phyloP scores from a whole-genome alignment of 2,329 filamentous ascomycete species.

The Xylaria sp. region DNA sequence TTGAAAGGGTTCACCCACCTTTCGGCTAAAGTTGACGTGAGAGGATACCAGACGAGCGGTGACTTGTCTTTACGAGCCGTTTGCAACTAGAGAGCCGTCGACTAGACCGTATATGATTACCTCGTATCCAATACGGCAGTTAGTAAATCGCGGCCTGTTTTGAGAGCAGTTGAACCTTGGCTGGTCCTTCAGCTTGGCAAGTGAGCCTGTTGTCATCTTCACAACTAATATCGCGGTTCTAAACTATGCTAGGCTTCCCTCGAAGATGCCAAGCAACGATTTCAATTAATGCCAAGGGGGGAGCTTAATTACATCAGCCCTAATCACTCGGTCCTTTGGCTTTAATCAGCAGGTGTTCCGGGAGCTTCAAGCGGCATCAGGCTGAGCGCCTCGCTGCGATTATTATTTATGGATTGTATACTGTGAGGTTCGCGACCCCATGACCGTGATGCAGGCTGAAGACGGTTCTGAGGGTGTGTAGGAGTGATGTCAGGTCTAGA shows the following conservation, averaged over 20 bases:
- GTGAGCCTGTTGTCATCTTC: not conserved
- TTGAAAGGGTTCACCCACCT: not conserved
- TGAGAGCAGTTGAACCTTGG: not conserved
- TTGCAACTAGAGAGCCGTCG: not conserved
- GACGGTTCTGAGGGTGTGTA: not conserved
- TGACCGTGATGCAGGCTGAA: not conserved
- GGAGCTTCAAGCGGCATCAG: not conserved
- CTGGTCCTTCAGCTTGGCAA: not conserved
- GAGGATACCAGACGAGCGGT: not conserved
- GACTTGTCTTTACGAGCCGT: not conserved
- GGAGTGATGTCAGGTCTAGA: constrained; percentile 13
- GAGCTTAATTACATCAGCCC: constrained; percentile 1
- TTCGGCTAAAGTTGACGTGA: not conserved
- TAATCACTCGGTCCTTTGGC: not conserved
- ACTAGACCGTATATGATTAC: not conserved
- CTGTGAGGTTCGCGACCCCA: not conserved
- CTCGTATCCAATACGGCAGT: not conserved
- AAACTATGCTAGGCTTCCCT: not conserved
- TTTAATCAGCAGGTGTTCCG: not conserved
- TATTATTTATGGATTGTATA: not conserved
- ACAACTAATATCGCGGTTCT: not conserved
- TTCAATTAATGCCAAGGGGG: not conserved
- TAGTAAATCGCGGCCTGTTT: not conserved
- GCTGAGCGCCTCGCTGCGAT: not conserved
- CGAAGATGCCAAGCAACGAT: not conserved